These are phyloP conservation scores for Aspergillus japonicus DNA, from an alignment of 2,329 filamentous ascomycete genomes.

Conservation along the genomic window DNA sequence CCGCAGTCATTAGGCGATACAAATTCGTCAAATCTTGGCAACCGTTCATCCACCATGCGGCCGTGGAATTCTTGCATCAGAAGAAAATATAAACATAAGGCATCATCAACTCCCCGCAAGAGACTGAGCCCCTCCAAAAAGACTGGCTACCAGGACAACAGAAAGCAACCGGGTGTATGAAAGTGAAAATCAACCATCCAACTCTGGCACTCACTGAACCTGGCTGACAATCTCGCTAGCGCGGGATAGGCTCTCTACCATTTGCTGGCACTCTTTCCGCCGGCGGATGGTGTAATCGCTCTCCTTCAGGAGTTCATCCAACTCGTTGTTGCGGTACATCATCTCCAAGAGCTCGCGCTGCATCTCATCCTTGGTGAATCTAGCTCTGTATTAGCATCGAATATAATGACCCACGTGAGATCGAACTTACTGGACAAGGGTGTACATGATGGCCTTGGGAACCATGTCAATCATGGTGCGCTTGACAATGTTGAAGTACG, in stretches of 20 bases:
- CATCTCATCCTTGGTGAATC: constrained; percentile 97
- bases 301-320: constrained; percentile 95
- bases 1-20: constrained; percentile 27
- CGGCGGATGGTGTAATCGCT: constrained; percentile 93
- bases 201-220: constrained; percentile 51
- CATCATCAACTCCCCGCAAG: constrained; percentile 9
- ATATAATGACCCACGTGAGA: neutral
- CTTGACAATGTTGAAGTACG: constrained; percentile 97
- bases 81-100: constrained; percentile 18
- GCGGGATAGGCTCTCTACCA: constrained; percentile 89
- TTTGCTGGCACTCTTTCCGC: constrained; percentile 97
- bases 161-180: constrained; percentile 12
- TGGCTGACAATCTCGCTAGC: constrained; percentile 95
- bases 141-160: constrained; percentile 10
- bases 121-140: constrained; percentile 15
- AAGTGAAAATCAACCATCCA: constrained; percentile 19
- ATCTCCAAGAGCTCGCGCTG: constrained; percentile 94
- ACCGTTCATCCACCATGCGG: constrained; percentile 17
- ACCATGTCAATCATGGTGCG: constrained; percentile 99
- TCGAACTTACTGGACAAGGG: constrained; percentile 78
- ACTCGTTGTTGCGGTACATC: constrained; percentile 88
- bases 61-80: constrained; percentile 13
- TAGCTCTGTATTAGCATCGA: constrained; percentile 37
- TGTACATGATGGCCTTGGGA: constrained; percentile 98
- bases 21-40: constrained; percentile 24